phyloP scores from a whole-genome alignment of 2,329 filamentous ascomycete genomes.

The Nemania sp. region DNA sequence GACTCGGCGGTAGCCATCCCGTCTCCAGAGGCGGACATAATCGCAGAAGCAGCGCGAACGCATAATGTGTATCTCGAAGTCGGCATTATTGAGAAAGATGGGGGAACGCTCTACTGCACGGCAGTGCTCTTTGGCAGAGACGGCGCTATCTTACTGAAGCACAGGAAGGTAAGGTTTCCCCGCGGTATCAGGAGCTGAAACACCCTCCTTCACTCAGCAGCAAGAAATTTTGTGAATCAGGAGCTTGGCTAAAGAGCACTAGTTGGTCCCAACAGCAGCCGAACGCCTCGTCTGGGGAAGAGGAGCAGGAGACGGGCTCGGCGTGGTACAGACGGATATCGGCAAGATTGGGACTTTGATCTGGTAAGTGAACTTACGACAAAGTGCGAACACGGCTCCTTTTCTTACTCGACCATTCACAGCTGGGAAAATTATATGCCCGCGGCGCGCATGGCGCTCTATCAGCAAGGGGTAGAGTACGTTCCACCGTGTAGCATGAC shows the following conservation, averaged over 20 bases:
- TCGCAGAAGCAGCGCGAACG: conserved; percentile 41
- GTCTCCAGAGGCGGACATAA: conserved; percentile 42
- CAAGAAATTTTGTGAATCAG: neutral
- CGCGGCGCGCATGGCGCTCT: conserved; percentile 45
- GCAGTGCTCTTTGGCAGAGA: conserved; percentile 43
- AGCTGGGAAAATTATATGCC: conserved; percentile 52
- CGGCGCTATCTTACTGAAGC: conserved; percentile 42
- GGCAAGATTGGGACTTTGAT: conserved; percentile 48
- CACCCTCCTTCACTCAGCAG: neutral
- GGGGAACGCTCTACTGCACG: conserved; percentile 47
- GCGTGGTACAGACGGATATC: conserved; percentile 45
- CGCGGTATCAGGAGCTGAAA: neutral
- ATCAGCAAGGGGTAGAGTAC: conserved; percentile 48
- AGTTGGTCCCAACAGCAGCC: conserved; percentile 46
- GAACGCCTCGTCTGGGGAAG: conserved; percentile 51
- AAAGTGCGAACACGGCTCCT: neutral
- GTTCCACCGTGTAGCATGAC: neutral
- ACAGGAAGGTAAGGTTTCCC: conserved; percentile 42
- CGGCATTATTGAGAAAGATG: conserved; percentile 47
- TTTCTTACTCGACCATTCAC: neutral
- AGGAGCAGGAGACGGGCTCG: conserved; percentile 45
- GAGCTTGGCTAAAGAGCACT: neutral
- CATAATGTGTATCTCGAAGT: conserved; percentile 43
- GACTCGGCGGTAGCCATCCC: conserved; percentile 45
- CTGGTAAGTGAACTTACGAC: conserved; percentile 35